Conservation (phyloP, 495 filamentous ascomycete species). For the Penicilliopsis zonata region DNA sequence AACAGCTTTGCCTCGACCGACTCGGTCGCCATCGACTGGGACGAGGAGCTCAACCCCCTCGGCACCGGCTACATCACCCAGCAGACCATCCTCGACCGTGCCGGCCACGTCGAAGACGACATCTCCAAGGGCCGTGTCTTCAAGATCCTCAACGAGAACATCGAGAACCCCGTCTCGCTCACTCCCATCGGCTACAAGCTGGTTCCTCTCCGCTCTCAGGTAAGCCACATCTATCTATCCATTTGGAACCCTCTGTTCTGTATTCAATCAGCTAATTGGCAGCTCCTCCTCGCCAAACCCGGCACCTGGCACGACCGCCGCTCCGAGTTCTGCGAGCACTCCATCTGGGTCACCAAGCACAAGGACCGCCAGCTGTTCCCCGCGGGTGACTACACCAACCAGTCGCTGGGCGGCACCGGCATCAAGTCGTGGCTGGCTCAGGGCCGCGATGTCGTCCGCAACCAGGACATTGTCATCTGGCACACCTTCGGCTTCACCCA, state of each 20-base stretch:
- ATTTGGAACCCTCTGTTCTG: no score
- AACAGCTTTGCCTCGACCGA: constrained; percentile 39
- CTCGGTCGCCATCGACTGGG: constrained; percentile 23
- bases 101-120: constrained; percentile 14
- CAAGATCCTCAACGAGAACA: constrained; percentile 37
- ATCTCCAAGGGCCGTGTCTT: constrained; percentile 25
- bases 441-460: constrained; percentile 38
- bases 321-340: constrained; percentile 22
- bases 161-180: constrained; percentile 23
- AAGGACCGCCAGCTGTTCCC: constrained; percentile 33
- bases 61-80: constrained; percentile 39
- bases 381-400: constrained; percentile 38
- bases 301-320: constrained; percentile 26
- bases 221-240: no score
- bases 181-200: constrained; percentile 29
- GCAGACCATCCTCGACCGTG: no score
- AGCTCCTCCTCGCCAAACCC: constrained; percentile 21
- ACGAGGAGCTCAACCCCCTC: constrained; percentile 29
- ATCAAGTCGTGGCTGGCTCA: constrained; percentile 29
- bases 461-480: constrained; percentile 44
- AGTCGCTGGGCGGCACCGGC: constrained; percentile 22
- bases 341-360: constrained; percentile 27
- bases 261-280: constrained; percentile 26
- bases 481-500: constrained; percentile 50
- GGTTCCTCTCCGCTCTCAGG: no score